A percentile compares a stretch with the other conserved stretches of the same genome.
Evolutionary conservation across 768 basidiomycete species (phyloP).

Genomic region (Crassisporium funariophilum): DNA sequence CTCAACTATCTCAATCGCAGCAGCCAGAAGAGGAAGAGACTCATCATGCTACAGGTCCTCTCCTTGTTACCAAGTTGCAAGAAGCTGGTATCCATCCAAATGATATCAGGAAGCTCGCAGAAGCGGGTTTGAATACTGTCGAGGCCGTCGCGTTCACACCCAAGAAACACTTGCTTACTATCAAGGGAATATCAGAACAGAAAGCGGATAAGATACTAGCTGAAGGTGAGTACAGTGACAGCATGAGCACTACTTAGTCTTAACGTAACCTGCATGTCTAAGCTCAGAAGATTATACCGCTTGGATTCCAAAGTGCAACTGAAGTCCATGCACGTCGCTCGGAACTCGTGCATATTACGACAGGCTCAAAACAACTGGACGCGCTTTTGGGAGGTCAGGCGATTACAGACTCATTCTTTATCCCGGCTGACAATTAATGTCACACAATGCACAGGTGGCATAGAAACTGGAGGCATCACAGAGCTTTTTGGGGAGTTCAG

Average conservation of each 20-base stretch:
- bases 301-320: conserved; percentile 98
- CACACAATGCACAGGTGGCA: conserved; percentile 63
- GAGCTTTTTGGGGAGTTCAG: conserved; percentile 98
- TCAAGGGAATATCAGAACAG: conserved; percentile 95
- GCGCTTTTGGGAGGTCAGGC: conserved; percentile 85
- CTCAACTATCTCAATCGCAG: conserved; percentile 53
- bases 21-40: conserved; percentile 57
- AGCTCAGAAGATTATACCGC: conserved; percentile 96
- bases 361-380: conserved; percentile 95
- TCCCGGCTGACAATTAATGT: conserved; percentile 9
- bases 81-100: conserved; percentile 88
- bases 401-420: conserved; percentile 7
- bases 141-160: conserved; percentile 97
- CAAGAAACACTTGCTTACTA: conserved; percentile 86
- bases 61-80: conserved; percentile 82
- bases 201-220: conserved; percentile 96
- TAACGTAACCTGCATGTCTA: too few relatives aligned
- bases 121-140: conserved; percentile 91
- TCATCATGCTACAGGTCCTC: conserved; percentile 73
- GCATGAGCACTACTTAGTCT: too few relatives aligned
- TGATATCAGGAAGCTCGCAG: conserved; percentile 93
- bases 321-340: conserved; percentile 95
- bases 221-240: conserved; percentile 90
- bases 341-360: conserved; percentile 95
- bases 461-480: conserved; percentile 98